These are phyloP conservation scores for Stereum hirsutum DNA, from an alignment of 1,284 basidiomycete species.

Conservation along the genomic window DNA sequence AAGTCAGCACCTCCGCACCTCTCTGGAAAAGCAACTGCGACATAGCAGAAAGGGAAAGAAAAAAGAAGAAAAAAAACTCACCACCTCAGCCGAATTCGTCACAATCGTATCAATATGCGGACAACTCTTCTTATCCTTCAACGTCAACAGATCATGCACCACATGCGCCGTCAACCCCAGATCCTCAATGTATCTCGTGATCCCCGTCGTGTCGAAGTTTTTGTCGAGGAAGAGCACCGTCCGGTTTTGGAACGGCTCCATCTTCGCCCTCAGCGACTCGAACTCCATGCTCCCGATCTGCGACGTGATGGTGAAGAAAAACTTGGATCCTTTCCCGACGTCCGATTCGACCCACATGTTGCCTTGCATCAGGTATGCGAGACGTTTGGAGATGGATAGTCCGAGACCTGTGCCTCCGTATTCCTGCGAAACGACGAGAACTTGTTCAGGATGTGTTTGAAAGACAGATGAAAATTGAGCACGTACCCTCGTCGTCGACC, in stretches of 20 bases:
- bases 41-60: constrained; percentile 2
- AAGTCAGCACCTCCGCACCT: no score
- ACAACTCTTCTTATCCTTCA: constrained; percentile 73
- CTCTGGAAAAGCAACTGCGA: no score
- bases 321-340: constrained; percentile 86
- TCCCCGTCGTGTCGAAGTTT: constrained; percentile 66
- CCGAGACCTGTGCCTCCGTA: constrained; percentile 98
- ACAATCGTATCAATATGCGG: constrained; percentile 95
- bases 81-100: constrained; percentile 80
- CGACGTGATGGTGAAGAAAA: constrained; percentile 93
- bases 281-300: constrained; percentile 72
- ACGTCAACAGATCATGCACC: constrained; percentile 70
- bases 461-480: background rate
- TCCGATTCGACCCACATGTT: constrained; percentile 99
- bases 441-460: background rate
- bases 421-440: constrained; percentile 43
- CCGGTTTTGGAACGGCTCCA: constrained; percentile 70
- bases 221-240: constrained; percentile 91
- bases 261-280: constrained; percentile 66
- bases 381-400: constrained; percentile 90
- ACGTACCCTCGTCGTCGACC: constrained; percentile 78
- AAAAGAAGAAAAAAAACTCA: constrained; percentile 31
- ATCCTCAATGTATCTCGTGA: constrained; percentile 72
- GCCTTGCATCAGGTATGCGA: constrained; percentile 96
- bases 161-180: constrained; percentile 80